Base-by-base conservation (phyloP, 2,329 filamentous ascomycete species). In the Neoscytalidium dimidiatum region DNA sequence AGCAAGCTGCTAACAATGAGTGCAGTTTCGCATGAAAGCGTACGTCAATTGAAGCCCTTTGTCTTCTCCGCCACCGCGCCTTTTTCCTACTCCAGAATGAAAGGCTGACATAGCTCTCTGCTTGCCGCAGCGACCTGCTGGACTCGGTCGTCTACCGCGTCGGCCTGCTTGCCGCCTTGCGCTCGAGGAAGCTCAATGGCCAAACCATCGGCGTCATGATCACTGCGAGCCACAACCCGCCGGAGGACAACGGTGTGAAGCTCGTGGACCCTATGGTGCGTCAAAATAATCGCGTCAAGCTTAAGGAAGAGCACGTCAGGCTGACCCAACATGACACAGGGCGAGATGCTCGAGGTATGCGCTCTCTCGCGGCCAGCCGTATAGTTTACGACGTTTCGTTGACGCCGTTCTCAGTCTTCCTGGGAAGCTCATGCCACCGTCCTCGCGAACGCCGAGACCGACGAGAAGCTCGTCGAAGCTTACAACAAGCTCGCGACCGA, bases 91-190 rank as follows among this genome's bases (percentile, higher is more conserved):
- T 73, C 74, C 75, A 69, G 43, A 61, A 74, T 66, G 52, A 67
- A 68, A 67, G 69, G 71, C 81, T 76, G 74, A 77, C 69, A 35
- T 66, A 26, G 23, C 38, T 51, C 29, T 31, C 31, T 31, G n/a
- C 21, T 43, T 28, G 43, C 66, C 63, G 67, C 72, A 88, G 86
- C 66, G 90, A 93, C 72, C 86, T 96, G 64, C 90, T 98, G 72
- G 92, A 96, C 75, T 95, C 92, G 38, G 92, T 99, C 68, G 88
- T 96, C 71, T 97, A 94, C 80, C 90, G 94, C 52, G 94, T 97
- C 69, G 95, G 94, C 60, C 86, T 99, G 67, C 87, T 97, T 65
- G 92, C 95, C 33, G 88, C 91, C 64, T 86, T 98, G 60, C 90
- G 95, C 68, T 97, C 93, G 69, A 91, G 92, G 76, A 96, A 95